Evolutionary conservation across 1,139 yeast genomes (phyloP), one percentile per base, ranked within the genome.

Genomic region (Protomyces gravidus): DNA sequence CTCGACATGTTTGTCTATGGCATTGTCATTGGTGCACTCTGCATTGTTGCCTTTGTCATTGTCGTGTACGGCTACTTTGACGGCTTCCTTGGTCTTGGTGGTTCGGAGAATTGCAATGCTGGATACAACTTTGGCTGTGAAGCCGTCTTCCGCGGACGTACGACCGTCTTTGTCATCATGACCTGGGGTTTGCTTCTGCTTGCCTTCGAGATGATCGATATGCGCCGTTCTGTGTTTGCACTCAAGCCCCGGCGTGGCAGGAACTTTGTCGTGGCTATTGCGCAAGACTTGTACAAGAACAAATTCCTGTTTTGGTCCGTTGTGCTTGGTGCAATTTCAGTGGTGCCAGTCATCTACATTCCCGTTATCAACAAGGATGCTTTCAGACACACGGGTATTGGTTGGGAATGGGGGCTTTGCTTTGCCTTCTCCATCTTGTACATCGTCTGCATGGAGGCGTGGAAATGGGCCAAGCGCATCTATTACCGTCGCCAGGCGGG

Each of bases 151-250:
- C 77, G 81, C 67, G 90, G 92, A 2, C 82, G 97, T 70, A 82
- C 96, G 1, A 81, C 87, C 2, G 80, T 94, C 0, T 89, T 89
- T 74, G 88, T 86, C 2, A 82, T 84, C 5, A 84, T 89, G 85
- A 89, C 96, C 0, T 89, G 96, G 96, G 82, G 94, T 74, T 86
- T 95, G 2, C 79, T 89, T 63, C 73, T 89, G 28, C 76, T 88
- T 61, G 96, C 96, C 1, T 89, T 95, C 95, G 96, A 89, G 73
- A 89, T 90, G 68, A 79, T 88, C 62, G 94, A 88, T 70, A 77
- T 85, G 72, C 76, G 84, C 82, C 81, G 65, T 5, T 61, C 63
- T 13, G 33, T 55, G 15, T 61, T 84, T 46, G 60, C 67, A 68
- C 65, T 52, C 5, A 46, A 55, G 42, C 59, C 63, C 3, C 46